Evolutionary conservation across 441 rosid species (phyloP).

Genomic region (Populus tomentosa): DNA sequence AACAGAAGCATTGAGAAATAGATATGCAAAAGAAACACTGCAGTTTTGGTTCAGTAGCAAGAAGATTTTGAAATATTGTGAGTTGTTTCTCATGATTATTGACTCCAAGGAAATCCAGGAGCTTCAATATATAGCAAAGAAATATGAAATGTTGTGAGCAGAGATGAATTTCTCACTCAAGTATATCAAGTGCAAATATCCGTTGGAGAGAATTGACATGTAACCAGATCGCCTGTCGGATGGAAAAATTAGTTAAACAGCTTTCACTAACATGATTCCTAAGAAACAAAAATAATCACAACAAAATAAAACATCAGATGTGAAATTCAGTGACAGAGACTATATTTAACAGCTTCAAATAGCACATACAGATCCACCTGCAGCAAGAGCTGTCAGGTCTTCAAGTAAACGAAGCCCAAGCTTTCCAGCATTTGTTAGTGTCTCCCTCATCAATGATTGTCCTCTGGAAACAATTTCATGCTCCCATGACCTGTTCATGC

Average conservation of each 20-base stretch:
- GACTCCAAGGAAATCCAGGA: neutral
- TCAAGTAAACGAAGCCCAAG: slow-evolving; percentile 94
- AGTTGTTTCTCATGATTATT: no score
- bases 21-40: neutral
- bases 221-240: slow-evolving; percentile 81
- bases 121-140: neutral
- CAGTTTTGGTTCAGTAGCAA: slow-evolving; percentile 5
- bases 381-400: slow-evolving; percentile 99
- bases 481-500: slow-evolving; percentile 57
- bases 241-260: slow-evolving; percentile 12
- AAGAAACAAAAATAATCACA: slow-evolving; percentile 7
- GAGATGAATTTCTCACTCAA: slow-evolving; percentile 71
- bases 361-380: slow-evolving; percentile 99
- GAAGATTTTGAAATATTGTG: neutral
- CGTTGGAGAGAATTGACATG: slow-evolving; percentile 76
- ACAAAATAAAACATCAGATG: neutral
- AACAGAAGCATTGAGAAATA: slow-evolving; percentile 20
- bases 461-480: slow-evolving; percentile 50
- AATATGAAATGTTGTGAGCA: neutral
- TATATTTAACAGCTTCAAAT: slow-evolving; percentile 34
- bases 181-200: slow-evolving; percentile 85
- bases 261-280: neutral
- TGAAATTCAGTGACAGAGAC: slow-evolving; percentile 13
- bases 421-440: slow-evolving; percentile 62
- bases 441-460: slow-evolving; percentile 43